Conservation (phyloP, 2,329 filamentous ascomycete genomes). For the Sclerotinia borealis region DNA sequence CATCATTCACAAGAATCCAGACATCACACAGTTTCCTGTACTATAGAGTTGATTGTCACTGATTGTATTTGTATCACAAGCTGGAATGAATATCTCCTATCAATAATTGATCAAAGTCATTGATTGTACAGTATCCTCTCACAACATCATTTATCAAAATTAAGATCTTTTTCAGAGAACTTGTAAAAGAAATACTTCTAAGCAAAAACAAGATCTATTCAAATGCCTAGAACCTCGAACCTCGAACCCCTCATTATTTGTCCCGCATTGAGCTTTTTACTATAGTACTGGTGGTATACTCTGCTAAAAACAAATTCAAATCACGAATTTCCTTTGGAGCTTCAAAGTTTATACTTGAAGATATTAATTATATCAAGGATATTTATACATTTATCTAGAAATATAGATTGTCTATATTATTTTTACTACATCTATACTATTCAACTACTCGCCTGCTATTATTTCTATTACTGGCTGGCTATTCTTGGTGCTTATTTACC, state of each 20-base stretch:
- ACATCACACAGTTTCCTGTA: not conserved
- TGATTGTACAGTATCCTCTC: not conserved
- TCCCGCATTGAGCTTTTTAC: slow-evolving; percentile 5
- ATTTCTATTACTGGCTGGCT: not conserved
- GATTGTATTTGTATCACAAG: not conserved
- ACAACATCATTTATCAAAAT: not conserved
- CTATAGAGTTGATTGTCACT: not conserved
- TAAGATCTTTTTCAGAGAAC: not conserved
- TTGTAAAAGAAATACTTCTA: not conserved
- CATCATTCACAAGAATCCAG: not conserved
- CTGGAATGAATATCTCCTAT: not conserved
- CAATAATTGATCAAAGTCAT: not conserved
- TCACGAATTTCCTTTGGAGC: not conserved
- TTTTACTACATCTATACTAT: not conserved
- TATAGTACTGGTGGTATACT: no score
- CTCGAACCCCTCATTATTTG: slow-evolving; percentile 5
- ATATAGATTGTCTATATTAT: not conserved
- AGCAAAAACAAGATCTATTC: not conserved
- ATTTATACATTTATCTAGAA: not conserved
- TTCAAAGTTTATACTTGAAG: not conserved
- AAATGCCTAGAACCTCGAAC: not conserved
- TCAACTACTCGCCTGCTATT: not conserved
- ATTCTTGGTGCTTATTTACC: not conserved
- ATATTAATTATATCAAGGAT: not conserved
- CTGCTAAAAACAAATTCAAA: no score